These are phyloP conservation scores for Botrytis fabae DNA, from an alignment of 2,329 filamentous ascomycete genomes.

Conservation along the genomic window DNA sequence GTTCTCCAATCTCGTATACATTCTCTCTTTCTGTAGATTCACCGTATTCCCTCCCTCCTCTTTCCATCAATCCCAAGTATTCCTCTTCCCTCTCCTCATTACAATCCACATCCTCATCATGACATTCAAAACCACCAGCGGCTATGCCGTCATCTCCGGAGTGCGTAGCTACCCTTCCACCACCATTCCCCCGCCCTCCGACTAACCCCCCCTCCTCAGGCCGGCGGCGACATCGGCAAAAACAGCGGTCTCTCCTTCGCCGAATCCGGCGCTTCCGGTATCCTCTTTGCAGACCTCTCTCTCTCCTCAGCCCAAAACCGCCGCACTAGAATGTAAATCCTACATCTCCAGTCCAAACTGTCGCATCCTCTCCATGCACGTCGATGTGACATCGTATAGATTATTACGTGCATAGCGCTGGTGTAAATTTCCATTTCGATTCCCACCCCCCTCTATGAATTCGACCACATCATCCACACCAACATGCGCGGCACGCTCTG, in stretches of 20 bases:
- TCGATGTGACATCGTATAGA: slow-evolving; percentile 45
- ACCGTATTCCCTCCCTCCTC: neutral
- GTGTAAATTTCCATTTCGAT: neutral
- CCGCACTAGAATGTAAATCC: slow-evolving; percentile 34
- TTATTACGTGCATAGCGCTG: slow-evolving; percentile 55
- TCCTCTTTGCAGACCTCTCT: slow-evolving; percentile 37
- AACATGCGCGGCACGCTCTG: neutral
- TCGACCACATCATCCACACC: neutral
- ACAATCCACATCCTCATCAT: neutral
- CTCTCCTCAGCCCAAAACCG: slow-evolving; percentile 23
- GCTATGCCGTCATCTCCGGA: neutral
- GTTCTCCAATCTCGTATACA: neutral
- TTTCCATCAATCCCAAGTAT: neutral
- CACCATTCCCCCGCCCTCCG: neutral
- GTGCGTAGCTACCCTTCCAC: neutral
- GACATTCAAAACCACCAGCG: neutral
- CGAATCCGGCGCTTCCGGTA: slow-evolving; percentile 20
- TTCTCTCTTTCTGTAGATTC: neutral
- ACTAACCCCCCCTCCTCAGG: neutral
- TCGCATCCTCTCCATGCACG: slow-evolving; percentile 29
- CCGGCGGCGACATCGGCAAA: neutral
- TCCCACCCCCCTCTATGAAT: neutral
- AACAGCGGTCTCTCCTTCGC: neutral
- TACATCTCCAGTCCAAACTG: slow-evolving; percentile 35
- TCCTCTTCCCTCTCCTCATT: neutral